phyloP scores from a whole-genome alignment of 2,329 filamentous ascomycete species.

The Juglanconis juglandina region DNA sequence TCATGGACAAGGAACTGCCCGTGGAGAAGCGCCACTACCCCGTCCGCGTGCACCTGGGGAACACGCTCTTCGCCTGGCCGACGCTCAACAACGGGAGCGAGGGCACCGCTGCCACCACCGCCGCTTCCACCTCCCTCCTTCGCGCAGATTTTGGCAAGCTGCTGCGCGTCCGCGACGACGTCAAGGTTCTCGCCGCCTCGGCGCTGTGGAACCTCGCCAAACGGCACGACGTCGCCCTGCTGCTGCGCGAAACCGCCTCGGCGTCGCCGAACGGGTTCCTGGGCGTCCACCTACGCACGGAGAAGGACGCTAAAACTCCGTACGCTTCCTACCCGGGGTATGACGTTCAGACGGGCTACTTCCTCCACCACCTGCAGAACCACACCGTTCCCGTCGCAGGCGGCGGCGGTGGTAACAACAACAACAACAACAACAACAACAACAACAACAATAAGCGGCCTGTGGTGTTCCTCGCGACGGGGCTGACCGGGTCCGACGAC shows the following conservation, averaged over 20 bases:
- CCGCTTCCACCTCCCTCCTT: slow-evolving; percentile 18
- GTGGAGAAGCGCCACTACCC: slow-evolving; percentile 27
- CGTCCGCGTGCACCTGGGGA: slow-evolving; percentile 30
- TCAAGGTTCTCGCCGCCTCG: slow-evolving; percentile 31
- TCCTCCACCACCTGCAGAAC: slow-evolving; percentile 26
- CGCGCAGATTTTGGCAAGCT: slow-evolving; percentile 36
- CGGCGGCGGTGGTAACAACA: slow-evolving; percentile 21
- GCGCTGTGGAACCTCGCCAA: slow-evolving; percentile 32
- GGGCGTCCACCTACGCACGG: slow-evolving; percentile 35
- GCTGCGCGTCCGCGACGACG: slow-evolving; percentile 33
- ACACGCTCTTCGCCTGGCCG: slow-evolving; percentile 30
- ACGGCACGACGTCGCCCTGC: slow-evolving; percentile 21
- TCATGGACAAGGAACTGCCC: slow-evolving; percentile 27
- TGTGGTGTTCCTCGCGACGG: slow-evolving; percentile 39
- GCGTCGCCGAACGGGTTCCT: slow-evolving; percentile 25
- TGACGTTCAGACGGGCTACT: slow-evolving; percentile 29
- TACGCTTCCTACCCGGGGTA: slow-evolving; percentile 28
- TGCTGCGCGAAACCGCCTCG: slow-evolving; percentile 20
- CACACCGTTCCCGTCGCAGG: background rate
- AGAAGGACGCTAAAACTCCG: slow-evolving; percentile 25
- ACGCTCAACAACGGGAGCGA: slow-evolving; percentile 24
- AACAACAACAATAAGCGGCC: background rate
- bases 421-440: background rate
- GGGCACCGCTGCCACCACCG: background rate
- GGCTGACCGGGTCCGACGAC: slow-evolving; percentile 28